phyloP scores from a whole-genome alignment of 2,329 filamentous ascomycete genomes.

The Pezicula carpinea region DNA sequence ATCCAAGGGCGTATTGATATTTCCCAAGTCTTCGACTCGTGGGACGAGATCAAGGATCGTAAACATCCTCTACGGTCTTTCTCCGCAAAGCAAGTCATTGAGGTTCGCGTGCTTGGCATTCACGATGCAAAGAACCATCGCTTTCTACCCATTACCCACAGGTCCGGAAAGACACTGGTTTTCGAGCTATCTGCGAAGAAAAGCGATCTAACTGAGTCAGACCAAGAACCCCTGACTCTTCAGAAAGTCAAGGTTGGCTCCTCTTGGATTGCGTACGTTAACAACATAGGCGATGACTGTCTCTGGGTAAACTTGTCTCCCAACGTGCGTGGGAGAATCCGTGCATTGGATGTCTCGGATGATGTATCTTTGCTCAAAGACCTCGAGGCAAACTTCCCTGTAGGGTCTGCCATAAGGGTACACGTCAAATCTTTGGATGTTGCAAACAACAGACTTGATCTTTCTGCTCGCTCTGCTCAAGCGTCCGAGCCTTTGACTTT shows the following conservation, averaged over 20 bases:
- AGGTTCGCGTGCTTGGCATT: constrained; percentile 76
- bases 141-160: constrained; percentile 87
- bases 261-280: constrained; percentile 77
- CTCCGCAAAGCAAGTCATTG: constrained; percentile 63
- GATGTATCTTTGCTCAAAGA: constrained; percentile 77
- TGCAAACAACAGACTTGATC: constrained; percentile 70
- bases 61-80: constrained; percentile 78
- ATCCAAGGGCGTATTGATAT: constrained; percentile 90
- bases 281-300: constrained; percentile 75
- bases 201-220: constrained; percentile 45
- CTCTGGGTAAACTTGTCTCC: constrained; percentile 91
- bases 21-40: constrained; percentile 83
- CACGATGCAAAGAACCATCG: constrained; percentile 88
- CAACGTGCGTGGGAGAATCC: constrained; percentile 78
- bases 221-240: constrained; percentile 62
- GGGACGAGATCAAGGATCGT: constrained; percentile 78
- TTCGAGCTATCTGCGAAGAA: constrained; percentile 84
- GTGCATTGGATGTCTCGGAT: constrained; percentile 78
- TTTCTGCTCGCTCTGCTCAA: constrained; percentile 67
- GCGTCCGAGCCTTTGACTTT: constrained; percentile 58
- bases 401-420: constrained; percentile 83
- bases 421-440: constrained; percentile 71
- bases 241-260: constrained; percentile 69
- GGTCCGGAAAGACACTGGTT: constrained; percentile 70
- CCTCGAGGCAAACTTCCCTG: constrained; percentile 73